Conservation (phyloP, 495 filamentous ascomycete genomes). For the Neurospora sublineolata region DNA sequence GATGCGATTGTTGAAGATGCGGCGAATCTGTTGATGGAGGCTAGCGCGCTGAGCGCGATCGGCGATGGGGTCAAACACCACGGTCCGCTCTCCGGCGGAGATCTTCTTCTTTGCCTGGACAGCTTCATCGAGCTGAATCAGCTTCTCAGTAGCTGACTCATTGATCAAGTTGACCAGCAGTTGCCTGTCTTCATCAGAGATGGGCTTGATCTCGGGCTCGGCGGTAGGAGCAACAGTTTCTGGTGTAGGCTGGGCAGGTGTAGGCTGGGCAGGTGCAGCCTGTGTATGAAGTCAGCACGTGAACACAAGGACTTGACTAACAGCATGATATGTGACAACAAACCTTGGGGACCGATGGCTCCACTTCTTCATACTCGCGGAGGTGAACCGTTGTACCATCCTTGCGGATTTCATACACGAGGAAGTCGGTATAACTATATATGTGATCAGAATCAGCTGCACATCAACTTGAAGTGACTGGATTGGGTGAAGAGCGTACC, state of each 20-base stretch:
- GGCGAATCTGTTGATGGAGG: conserved; percentile 36
- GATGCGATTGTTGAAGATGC: conserved; percentile 25
- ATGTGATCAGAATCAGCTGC: neutral
- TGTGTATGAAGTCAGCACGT: neutral
- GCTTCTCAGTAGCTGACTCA: conserved; percentile 17
- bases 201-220: conserved; percentile 1
- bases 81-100: conserved; percentile 9
- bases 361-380: conserved; percentile 37
- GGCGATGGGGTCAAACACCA: conserved; percentile 22
- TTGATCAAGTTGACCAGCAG: conserved; percentile 19
- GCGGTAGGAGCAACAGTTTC: neutral
- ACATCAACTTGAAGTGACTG: neutral
- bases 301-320: neutral
- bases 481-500: conserved; percentile 11
- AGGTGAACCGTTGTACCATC: conserved; percentile 74
- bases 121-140: conserved; percentile 23
- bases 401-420: conserved; percentile 82
- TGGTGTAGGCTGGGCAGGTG: neutral
- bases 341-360: conserved; percentile 24
- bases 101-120: conserved; percentile 16
- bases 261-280: neutral
- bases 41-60: conserved; percentile 28
- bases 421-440: conserved; percentile 80
- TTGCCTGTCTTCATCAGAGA: conserved; percentile 15
- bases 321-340: conserved; percentile 7